Evolutionary conservation across 805 yeast genomes (phyloP), one percentile per base, ranked within the genome.

Genomic region (Spathaspora hagerdaliae): DNA sequence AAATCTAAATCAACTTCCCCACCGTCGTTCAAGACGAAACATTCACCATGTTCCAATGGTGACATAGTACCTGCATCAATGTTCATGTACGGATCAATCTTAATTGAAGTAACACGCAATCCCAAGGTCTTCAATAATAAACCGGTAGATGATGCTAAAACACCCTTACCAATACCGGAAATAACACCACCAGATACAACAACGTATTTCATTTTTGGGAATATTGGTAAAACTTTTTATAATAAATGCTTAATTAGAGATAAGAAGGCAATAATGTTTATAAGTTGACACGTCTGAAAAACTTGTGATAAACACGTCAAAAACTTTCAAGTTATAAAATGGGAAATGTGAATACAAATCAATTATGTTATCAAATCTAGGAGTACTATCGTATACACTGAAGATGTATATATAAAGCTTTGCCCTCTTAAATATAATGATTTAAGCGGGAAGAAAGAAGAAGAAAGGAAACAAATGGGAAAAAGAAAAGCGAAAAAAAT

Each of bases 11-110:
- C 99, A 39, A 92, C 96, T 72, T 94, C 99, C 58, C 99, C 99
- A 67, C 99, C 99, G 65, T 94, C 99, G 66, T 92, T 87, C 61
- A 94, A 77, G 43, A 94, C 98, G 65, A 94, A 94, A 65, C 96
- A 96, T 70, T 94, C 99, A 58, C 99, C 99, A 64, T 94, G 99
- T 69, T 94, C 99, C 63, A 94, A 75, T 19, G 99, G 99, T 36
- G 97, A 88, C 99, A 94, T 94, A 38, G 99, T 94, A 59, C 99
- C 99, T 35, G 99, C 99, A 73, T 94, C 99, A 56, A 94, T 89
- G 73, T 94, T 94, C 96, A 94, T 87, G 71, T 94, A 94, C 36
- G 99, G 99, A 73, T 94, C 99, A 60, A 94, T 94, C 69, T 94
- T 94, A 74, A 94, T 92, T 12, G 98, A 90, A 4, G 99, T 92